Evolutionary conservation across 352 stramenopile genomes (phyloP), one percentile per base, ranked within the genome.

Genomic region (Globisporangium splendens): DNA sequence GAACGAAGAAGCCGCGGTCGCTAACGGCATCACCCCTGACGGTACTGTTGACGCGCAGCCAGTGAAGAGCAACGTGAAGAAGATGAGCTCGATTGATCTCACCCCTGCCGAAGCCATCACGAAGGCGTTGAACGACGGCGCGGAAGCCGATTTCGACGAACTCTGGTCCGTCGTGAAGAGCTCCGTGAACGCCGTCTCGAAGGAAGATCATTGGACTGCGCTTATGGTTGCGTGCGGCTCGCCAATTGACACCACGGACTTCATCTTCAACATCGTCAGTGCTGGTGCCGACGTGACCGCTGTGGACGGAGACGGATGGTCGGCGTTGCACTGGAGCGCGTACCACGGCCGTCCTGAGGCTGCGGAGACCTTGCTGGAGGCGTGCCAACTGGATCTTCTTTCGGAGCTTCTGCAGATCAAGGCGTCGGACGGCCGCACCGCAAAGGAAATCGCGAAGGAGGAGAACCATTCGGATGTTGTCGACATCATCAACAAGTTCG

Each of bases 171-270:
- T 49, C 2, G 70, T 90, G 11, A 89, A 91, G 75, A 64, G 50
- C 33, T 65, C 75, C 12, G 66, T 90, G 53, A 88, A 88, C 64
- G 69, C 80, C 42, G 83, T 79, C 61, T 91, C 83, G 54, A 75
- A 68, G 43, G 83, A 89, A 52, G 78, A 88, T 65, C 71, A 83
- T 41, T 93, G 83, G 83, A 91, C 80, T n/a, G 79, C 81, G 43
- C 70, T 93, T 11, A 93, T 93, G 83, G 83, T 91, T 33, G 83
- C 83, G 4, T 93, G 83, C 52, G 81, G 83, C 55, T 91, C 80
- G 38, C 78, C 83, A 17, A 69, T 93, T 54, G 83, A 93, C 66
- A 91, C 83, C 61, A 79, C 88, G 50, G 75, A 89, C n/a, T 86
- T 93, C 15, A 91, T 93, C 50, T 65, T 72, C 48, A 77, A 82